Base-by-base conservation (phyloP, 208 protist genomes). In the Trypanosoma cruzi region DNA sequence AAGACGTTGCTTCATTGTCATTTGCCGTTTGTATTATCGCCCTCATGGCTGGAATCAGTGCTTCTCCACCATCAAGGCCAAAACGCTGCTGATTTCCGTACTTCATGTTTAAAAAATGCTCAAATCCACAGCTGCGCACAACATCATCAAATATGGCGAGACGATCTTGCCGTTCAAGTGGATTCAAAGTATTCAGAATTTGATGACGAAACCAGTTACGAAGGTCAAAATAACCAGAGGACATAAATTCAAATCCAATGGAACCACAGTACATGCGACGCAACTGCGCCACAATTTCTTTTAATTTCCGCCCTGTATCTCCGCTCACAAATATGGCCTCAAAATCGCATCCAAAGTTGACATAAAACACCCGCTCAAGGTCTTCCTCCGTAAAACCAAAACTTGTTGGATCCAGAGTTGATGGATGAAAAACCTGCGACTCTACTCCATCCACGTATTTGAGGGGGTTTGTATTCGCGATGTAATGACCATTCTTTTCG, bases 201-300 rank as follows among this genome's bases (percentile, higher is more conserved):
- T 96, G 79, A 56, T 98, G 82, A 22, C 95, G 84, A 69, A 99
- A 94, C 97, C 97, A 99, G 75, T 99, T 97, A 68, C 94, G 91
- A 63, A 97, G 77, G 29, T 98, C 90, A 59, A 94, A 86, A 78
- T 88, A 92, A 53, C 89, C 86, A 75, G 98, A 98, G 31, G 98
- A 94, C 93, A 99, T 98, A 82, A 98, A 99, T 86, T 99, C 97
- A 72, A 95, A 97, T 48, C 96, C 96, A 62, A 99, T 96, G 5
- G 76, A 77, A 26, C 88, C 87, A 67, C 90, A 97, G 84, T 98
- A 99, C 76, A 96, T 90, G 24, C 76, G 63, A 32, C 75, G 73
- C 22, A 97, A 81, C 50, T 85, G 75, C 14, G 75, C 76, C 53
- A 94, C 71, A 50, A 97, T 92, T 53, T 96, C 68, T 58, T 81